Conservation (phyloP, 768 basidiomycete species). For the Leccinum fibrillosum region DNA sequence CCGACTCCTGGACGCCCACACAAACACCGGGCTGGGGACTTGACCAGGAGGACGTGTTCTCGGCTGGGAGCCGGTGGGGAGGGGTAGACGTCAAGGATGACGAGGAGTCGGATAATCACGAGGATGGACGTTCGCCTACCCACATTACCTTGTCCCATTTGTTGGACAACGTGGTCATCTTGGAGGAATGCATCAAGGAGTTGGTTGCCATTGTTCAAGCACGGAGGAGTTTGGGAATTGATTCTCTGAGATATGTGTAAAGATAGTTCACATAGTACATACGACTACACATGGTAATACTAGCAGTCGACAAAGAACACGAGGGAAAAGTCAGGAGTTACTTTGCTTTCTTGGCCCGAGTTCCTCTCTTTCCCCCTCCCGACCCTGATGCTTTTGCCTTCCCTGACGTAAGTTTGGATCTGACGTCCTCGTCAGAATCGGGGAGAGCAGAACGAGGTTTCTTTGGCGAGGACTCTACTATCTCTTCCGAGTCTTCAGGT, state of each 20-base stretch:
- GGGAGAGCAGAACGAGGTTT: constrained; percentile 43
- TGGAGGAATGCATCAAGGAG: constrained; percentile 96
- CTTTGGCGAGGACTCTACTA: constrained; percentile 46
- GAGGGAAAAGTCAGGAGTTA: constrained; percentile 6
- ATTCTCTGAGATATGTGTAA: constrained; percentile 73
- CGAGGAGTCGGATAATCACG: constrained; percentile 17
- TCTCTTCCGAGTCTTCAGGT: constrained; percentile 33
- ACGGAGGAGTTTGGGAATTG: constrained; percentile 79
- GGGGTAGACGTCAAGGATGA: constrained; percentile 25
- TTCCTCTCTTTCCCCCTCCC: constrained; percentile 27
- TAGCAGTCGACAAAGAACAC: neutral
- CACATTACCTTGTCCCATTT: constrained; percentile 76
- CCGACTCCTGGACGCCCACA: constrained; percentile 63
- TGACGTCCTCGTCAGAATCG: constrained; percentile 63
- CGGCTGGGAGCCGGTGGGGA: constrained; percentile 42
- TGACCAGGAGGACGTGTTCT: constrained; percentile 74
- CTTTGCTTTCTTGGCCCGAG: constrained; percentile 36
- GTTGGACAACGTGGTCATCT: constrained; percentile 89
- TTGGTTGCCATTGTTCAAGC: constrained; percentile 82
- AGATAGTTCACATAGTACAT: neutral
- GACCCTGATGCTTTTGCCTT: constrained; percentile 34
- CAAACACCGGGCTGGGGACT: constrained; percentile 48
- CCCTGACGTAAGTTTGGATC: constrained; percentile 54
- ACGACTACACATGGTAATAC: constrained; percentile 5
- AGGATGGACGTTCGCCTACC: constrained; percentile 32